Evolutionary conservation across 176 grass and related monocot genomes (phyloP).

Genomic region (Dendrocalamus sinicus): DNA sequence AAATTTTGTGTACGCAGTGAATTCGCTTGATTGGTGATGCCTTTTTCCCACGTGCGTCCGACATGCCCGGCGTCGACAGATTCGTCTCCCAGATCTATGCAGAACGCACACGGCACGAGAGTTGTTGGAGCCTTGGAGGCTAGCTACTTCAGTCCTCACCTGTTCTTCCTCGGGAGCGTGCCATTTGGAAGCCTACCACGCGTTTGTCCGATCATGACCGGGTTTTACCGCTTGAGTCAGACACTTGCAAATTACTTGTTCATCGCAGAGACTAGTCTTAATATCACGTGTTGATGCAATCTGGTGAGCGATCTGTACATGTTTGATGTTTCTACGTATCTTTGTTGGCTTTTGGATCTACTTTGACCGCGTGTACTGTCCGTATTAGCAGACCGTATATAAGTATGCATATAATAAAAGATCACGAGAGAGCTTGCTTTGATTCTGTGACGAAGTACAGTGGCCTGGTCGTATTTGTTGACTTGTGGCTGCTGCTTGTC

Average conservation of each 20-base stretch:
- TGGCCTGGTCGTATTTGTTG: background rate
- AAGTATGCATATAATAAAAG: background rate
- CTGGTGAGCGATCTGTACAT: background rate
- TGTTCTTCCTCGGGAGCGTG: background rate
- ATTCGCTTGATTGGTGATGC: no score
- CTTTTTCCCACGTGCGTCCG: background rate
- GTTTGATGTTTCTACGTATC: background rate
- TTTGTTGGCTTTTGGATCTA: background rate
- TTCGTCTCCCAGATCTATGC: constrained; percentile 25
- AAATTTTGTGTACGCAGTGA: no score
- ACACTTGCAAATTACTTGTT: background rate
- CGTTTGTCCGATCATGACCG: constrained; percentile 11
- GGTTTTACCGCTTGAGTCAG: background rate
- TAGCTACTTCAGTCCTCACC: background rate
- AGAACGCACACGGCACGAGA: background rate
- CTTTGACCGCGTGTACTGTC: constrained; percentile 8
- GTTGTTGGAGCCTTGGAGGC: background rate
- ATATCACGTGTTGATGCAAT: background rate
- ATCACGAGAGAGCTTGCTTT: background rate
- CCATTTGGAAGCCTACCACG: constrained; percentile 34
- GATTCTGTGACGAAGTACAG: background rate
- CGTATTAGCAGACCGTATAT: background rate
- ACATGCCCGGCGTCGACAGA: constrained; percentile 10
- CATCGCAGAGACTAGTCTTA: background rate
- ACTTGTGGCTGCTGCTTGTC: background rate